Evolutionary conservation across 768 basidiomycete species (phyloP).

Genomic region (Suillus alpinus): DNA sequence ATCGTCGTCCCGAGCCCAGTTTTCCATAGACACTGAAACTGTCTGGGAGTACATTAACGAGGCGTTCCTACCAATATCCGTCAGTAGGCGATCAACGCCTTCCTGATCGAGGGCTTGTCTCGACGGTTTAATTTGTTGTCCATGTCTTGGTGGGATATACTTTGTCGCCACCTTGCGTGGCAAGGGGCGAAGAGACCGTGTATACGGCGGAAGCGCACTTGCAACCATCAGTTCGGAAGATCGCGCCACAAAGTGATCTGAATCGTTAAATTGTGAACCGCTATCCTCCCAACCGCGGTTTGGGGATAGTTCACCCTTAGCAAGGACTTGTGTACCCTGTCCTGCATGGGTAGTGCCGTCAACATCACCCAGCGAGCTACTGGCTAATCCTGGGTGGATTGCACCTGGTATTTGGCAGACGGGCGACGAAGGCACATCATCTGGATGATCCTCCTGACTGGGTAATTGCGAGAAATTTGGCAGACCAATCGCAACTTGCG

Average conservation of each 20-base stretch:
- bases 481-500: background rate
- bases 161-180: constrained; percentile 14
- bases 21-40: constrained; percentile 1
- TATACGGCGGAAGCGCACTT: background rate
- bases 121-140: background rate
- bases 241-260: background rate
- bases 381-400: background rate
- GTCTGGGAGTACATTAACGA: background rate
- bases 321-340: background rate
- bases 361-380: background rate
- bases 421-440: background rate
- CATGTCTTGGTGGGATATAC: background rate
- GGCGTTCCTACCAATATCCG: constrained; percentile 17
- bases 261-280: background rate
- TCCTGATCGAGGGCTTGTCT: constrained; percentile 1
- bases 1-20: constrained; percentile 26
- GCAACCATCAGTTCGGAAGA: background rate
- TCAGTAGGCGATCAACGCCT: constrained; percentile 16
- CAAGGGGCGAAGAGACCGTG: constrained; percentile 17
- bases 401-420: background rate
- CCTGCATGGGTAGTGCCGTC: background rate
- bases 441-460: background rate
- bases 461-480: background rate
- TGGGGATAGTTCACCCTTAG: background rate
- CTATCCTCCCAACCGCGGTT: background rate